Evolutionary conservation across 2,329 filamentous ascomycete genomes (phyloP).

Genomic region (Penicillium expansum): DNA sequence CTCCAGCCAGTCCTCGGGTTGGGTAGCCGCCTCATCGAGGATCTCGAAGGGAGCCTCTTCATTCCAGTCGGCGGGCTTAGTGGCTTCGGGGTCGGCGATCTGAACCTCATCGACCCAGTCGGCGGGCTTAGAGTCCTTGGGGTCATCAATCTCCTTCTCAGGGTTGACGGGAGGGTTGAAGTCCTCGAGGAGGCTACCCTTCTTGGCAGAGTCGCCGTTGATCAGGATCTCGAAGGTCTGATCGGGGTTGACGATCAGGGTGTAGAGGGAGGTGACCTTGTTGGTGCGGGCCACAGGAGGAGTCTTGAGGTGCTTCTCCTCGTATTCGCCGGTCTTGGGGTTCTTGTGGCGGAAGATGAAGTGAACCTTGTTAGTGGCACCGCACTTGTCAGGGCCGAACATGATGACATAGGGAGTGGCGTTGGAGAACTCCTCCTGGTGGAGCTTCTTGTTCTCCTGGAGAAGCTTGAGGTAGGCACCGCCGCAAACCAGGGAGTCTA

Average conservation of each 20-base stretch:
- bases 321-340: conserved; percentile 98
- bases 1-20: conserved; percentile 95
- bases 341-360: conserved; percentile 99
- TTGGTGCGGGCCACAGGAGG: conserved; percentile 82
- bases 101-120: conserved; percentile 93
- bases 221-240: conserved; percentile 92
- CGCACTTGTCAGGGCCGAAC: conserved; percentile 99
- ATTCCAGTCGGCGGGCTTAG: conserved; percentile 98
- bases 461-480: conserved; percentile 99
- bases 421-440: conserved; percentile 97
- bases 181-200: conserved; percentile 88
- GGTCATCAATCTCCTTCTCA: conserved; percentile 87
- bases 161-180: conserved; percentile 95
- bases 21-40: conserved; percentile 84
- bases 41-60: conserved; percentile 97
- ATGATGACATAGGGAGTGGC: conserved; percentile 98
- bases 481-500: conserved; percentile 93
- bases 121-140: conserved; percentile 88
- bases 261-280: conserved; percentile 95
- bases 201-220: conserved; percentile 83
- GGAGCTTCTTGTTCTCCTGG: conserved; percentile 93
- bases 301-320: conserved; percentile 95
- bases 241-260: conserved; percentile 91
- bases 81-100: conserved; percentile 88
- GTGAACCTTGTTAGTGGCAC: conserved; percentile 93